phyloP scores from a whole-genome alignment of 768 basidiomycete species.

The Phaeolepiota aurea region DNA sequence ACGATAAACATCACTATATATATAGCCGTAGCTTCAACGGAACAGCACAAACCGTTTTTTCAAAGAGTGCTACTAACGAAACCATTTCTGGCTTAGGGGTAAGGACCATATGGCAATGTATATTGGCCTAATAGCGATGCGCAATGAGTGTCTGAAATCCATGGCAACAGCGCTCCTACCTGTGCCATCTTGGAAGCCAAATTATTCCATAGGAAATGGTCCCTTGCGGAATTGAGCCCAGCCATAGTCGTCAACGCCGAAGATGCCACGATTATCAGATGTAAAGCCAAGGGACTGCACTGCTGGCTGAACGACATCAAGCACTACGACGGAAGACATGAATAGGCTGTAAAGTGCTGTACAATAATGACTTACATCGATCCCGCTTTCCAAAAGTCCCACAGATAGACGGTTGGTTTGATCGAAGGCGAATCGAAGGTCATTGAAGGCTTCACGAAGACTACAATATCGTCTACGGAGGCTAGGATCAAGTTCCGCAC shows the following conservation, averaged over 20 bases:
- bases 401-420: conserved; percentile 36
- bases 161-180: too few relatives aligned
- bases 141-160: too few relatives aligned
- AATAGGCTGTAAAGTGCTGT: not conserved
- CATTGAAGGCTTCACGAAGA: conserved; percentile 25
- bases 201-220: not conserved
- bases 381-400: conserved; percentile 31
- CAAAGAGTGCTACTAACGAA: conserved; percentile 37
- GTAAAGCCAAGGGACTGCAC: conserved; percentile 1
- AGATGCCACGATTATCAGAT: conserved; percentile 9
- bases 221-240: too few relatives aligned
- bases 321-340: conserved; percentile 15
- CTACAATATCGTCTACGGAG: conserved; percentile 31
- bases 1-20: not conserved
- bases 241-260: too few relatives aligned
- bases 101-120: conserved; percentile 53
- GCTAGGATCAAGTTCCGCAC: conserved; percentile 17
- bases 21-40: not conserved
- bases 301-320: conserved; percentile 23
- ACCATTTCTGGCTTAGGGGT: conserved; percentile 36
- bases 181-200: not conserved
- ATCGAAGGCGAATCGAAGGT: conserved; percentile 32
- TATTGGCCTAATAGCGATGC: conserved; percentile 39
- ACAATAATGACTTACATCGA: conserved; percentile 29
- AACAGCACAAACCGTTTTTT: conserved; percentile 28